Conservation (phyloP, 371 early-diverging fungal genomes). For the Rhizopus delemar region DNA sequence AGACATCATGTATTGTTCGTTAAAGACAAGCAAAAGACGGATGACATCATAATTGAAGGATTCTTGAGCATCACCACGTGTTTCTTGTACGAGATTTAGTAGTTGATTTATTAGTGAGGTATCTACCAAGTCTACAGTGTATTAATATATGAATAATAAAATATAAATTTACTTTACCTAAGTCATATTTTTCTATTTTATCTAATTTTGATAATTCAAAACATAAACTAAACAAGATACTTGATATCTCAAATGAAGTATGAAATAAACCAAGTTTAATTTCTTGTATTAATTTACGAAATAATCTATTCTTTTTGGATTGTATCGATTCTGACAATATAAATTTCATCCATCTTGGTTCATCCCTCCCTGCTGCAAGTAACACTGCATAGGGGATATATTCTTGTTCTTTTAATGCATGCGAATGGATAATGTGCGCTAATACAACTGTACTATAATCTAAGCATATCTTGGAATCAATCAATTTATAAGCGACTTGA, state of each 20-base stretch:
- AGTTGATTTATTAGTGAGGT: conserved; percentile 32
- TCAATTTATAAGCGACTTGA: conserved; percentile 61
- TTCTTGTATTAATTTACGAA: conserved; percentile 28
- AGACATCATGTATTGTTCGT: conserved; percentile 71
- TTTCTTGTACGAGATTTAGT: conserved; percentile 71
- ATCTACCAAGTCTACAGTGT: conserved; percentile 39
- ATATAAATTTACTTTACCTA: conserved; percentile 42
- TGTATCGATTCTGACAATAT: conserved; percentile 23
- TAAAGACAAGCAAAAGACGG: conserved; percentile 65
- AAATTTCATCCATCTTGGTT: conserved; percentile 29
- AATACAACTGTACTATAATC: conserved; percentile 61
- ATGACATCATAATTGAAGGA: conserved; percentile 73
- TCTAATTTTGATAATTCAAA: conserved; percentile 77
- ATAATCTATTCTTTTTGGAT: conserved; percentile 19
- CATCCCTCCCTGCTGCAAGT: conserved; percentile 32
- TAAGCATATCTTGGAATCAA: conserved; percentile 65
- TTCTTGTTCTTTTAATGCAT: conserved; percentile 57
- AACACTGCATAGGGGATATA: conserved; percentile 21
- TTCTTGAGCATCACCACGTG: conserved; percentile 67
- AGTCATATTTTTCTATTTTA: conserved; percentile 59
- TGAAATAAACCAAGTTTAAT: conserved; percentile 42
- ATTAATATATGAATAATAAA: conserved; percentile 4
- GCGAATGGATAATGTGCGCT: conserved; percentile 51
- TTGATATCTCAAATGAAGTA: conserved; percentile 18
- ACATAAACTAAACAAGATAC: conserved; percentile 59